Evolutionary conservation across 345 rosid genomes (phyloP).

Genomic region (Aquilaria yunnanensis): DNA sequence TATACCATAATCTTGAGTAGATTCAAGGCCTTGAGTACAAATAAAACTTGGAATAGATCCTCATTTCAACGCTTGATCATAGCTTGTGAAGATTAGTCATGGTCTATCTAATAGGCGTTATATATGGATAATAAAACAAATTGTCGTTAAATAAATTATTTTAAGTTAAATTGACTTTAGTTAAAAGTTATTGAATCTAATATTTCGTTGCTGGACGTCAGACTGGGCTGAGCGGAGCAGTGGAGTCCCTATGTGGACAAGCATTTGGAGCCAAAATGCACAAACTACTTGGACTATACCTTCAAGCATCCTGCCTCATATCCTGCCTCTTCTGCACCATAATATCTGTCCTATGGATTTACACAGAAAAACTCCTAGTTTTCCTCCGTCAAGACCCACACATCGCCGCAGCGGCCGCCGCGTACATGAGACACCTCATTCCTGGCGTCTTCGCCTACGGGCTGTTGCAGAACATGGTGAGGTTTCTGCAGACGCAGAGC

Average conservation of each 20-base stretch:
- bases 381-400: slow-evolving; percentile 46
- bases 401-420: slow-evolving; percentile 42
- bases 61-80: background rate
- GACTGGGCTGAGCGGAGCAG: slow-evolving; percentile 71
- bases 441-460: slow-evolving; percentile 57
- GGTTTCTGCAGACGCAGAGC: slow-evolving; percentile 73
- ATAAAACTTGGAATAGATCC: no score
- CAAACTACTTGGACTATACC: slow-evolving; percentile 51
- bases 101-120: no score
- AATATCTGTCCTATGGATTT: slow-evolving; percentile 50
- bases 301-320: slow-evolving; percentile 65
- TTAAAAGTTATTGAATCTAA: background rate
- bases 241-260: slow-evolving; percentile 87
- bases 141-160: no score
- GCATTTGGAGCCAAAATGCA: slow-evolving; percentile 62
- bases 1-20: no score
- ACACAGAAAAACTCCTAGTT: slow-evolving; percentile 35
- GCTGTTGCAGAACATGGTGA: slow-evolving; percentile 47
- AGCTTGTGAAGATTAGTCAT: background rate
- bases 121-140: no score
- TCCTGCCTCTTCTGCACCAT: slow-evolving; percentile 36
- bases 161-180: no score
- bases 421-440: slow-evolving; percentile 46
- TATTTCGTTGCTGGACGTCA: slow-evolving; percentile 11
- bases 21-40: no score